Conservation (phyloP, 2,329 filamentous ascomycete species). For the Sordariomycetes sp. region DNA sequence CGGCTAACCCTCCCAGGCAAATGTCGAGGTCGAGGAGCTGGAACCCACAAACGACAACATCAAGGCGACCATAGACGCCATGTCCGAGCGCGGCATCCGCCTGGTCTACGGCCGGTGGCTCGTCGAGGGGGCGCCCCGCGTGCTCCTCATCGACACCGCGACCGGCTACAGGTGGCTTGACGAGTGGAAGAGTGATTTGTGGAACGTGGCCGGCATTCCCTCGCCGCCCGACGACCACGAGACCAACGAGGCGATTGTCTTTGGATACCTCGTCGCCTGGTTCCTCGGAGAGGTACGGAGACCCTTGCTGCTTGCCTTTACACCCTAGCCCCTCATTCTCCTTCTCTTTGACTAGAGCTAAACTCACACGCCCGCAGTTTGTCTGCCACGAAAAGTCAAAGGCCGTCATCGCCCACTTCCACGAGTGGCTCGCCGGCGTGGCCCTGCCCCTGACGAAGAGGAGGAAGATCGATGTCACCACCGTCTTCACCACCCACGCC, state of each 20-base stretch:
- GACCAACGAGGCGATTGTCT: slow-evolving; percentile 48
- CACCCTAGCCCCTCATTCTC: not conserved
- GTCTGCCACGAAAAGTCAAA: not conserved
- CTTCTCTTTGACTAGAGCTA: slow-evolving; percentile 41
- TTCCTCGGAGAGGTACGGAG: slow-evolving; percentile 24
- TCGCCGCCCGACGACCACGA: slow-evolving; percentile 83
- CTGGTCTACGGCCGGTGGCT: slow-evolving; percentile 2
- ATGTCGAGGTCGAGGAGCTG: not conserved
- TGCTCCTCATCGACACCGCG: slow-evolving; percentile 1
- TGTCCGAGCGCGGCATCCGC: not conserved
- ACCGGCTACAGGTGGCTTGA: not conserved
- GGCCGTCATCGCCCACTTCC: slow-evolving; percentile 1
- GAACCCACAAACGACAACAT: not conserved
- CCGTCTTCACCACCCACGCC: slow-evolving; percentile 2
- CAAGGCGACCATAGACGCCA: not conserved
- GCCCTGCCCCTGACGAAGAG: not conserved
- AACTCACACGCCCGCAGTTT: slow-evolving; percentile 60
- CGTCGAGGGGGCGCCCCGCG: slow-evolving; percentile 1
- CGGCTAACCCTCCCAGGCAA: not conserved
- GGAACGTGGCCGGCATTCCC: slow-evolving; percentile 88
- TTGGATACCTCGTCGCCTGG: slow-evolving; percentile 1
- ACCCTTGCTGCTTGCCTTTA: slow-evolving; percentile 55
- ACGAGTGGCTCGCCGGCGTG: slow-evolving; percentile 1
- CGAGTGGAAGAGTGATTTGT: slow-evolving; percentile 21
- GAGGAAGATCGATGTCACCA: not conserved